Conservation (phyloP, 1,284 basidiomycete species). For the Trichosporon faecale region DNA sequence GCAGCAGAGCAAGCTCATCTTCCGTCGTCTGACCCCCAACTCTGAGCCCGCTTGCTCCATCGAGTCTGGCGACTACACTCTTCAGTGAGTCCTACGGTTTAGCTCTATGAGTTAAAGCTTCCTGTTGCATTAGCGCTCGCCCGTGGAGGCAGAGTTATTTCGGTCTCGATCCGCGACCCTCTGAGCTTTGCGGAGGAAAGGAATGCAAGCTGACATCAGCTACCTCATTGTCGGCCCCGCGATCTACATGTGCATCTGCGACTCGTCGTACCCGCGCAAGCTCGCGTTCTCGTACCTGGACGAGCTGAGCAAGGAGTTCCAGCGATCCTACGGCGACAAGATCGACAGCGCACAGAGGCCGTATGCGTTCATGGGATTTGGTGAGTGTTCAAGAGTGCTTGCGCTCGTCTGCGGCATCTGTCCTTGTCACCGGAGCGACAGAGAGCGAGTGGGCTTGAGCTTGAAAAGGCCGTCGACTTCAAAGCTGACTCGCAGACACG, state of each 20-base stretch:
- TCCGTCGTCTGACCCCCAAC: constrained; percentile 86
- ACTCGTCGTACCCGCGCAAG: constrained; percentile 96
- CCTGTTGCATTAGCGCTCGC: no score
- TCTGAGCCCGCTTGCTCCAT: constrained; percentile 95
- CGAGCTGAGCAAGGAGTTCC: constrained; percentile 94
- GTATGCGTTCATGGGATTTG: constrained; percentile 94
- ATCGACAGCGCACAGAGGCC: constrained; percentile 81
- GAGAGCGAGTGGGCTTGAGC: no score
- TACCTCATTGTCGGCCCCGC: constrained; percentile 93
- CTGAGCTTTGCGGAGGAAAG: no score
- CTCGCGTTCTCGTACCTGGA: constrained; percentile 97
- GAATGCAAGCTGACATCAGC: constrained; percentile 54
- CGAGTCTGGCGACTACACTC: constrained; percentile 87
- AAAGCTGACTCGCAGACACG: constrained; percentile 63
- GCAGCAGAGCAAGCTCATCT: constrained; percentile 95
- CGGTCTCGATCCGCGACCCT: no score
- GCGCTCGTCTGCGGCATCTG: no score
- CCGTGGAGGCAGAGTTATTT: no score
- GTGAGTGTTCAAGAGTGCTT: no score
- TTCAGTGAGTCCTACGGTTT: constrained; percentile 64
- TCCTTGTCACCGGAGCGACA: no score
- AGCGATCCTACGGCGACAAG: constrained; percentile 81
- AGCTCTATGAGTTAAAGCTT: no score
- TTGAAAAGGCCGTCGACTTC: no score
- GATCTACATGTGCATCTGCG: constrained; percentile 91